phyloP scores from a whole-genome alignment of 1,139 yeast species.

The Pneumocystis canis region DNA sequence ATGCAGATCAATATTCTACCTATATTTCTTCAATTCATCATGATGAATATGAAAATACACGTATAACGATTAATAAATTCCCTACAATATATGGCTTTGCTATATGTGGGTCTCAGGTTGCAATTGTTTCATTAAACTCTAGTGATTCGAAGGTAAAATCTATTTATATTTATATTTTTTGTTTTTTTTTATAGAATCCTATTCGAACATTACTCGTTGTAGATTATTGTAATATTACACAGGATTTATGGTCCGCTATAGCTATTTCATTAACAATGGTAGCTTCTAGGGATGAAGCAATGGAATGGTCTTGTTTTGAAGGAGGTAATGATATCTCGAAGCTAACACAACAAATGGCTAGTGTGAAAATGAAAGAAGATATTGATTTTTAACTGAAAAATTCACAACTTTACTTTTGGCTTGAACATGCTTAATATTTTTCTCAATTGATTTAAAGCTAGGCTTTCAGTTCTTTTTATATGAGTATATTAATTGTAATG shows the following conservation, averaged over 20 bases:
- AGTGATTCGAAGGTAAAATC: not conserved
- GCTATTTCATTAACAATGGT: constrained; percentile 6
- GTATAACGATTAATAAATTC: not conserved
- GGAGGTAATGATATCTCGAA: not conserved
- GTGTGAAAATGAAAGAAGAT: not conserved
- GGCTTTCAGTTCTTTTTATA: not conserved
- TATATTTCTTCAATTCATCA: not conserved
- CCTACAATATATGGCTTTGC: constrained; percentile 8
- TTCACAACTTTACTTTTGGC: not conserved
- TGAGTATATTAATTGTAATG: not conserved
- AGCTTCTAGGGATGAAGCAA: constrained; percentile 20
- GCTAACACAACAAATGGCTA: not conserved
- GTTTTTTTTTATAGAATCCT: not conserved
- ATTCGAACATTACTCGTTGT: constrained; percentile 5
- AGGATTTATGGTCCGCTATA: constrained; percentile 9
- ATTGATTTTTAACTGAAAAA: not conserved
- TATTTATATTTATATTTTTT: not conserved
- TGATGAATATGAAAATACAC: not conserved
- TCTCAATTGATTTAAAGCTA: not conserved
- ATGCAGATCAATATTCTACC: not conserved
- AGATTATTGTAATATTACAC: constrained; percentile 3
- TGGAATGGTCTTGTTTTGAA: not conserved
- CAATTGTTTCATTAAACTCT: constrained; percentile 6
- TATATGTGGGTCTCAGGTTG: constrained; percentile 3
- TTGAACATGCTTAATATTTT: not conserved